Conservation (phyloP, 73 alveolate genomes). For the Tetrahymena thermophila region DNA sequence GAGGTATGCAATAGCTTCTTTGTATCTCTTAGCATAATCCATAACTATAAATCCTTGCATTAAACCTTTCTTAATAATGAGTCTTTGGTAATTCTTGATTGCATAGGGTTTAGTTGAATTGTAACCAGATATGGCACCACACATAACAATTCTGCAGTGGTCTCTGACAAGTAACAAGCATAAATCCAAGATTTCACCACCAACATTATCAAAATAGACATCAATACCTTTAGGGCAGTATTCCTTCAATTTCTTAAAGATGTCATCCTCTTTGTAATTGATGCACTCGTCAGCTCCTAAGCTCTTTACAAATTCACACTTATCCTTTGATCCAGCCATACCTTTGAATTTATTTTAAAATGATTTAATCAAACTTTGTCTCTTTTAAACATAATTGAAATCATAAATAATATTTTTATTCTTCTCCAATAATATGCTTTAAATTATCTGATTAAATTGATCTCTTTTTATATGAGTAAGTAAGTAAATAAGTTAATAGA, state of each 20-base stretch:
- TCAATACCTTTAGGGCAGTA: constrained; percentile 58
- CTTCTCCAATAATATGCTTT: too few relatives aligned
- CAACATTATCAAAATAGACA: constrained; percentile 69
- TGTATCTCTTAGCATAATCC: constrained; percentile 47
- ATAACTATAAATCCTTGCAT: constrained; percentile 56
- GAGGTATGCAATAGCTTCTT: constrained; percentile 30
- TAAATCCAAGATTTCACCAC: constrained; percentile 65
- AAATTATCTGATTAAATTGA: too few relatives aligned
- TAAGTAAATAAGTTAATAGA: too few relatives aligned
- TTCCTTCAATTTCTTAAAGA: constrained; percentile 33
- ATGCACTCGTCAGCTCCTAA: constrained; percentile 58
- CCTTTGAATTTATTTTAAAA: constrained; percentile 33
- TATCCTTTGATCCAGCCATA: constrained; percentile 54
- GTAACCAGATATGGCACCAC: constrained; percentile 55
- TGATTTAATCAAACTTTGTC: background rate
- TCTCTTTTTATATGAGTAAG: too few relatives aligned
- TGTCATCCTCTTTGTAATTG: constrained; percentile 52
- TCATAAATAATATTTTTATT: background rate
- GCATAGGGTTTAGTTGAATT: constrained; percentile 25
- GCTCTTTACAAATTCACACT: constrained; percentile 33
- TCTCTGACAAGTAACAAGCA: constrained; percentile 44
- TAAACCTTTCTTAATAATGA: constrained; percentile 52
- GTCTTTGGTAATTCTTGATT: constrained; percentile 51
- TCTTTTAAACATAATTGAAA: background rate
- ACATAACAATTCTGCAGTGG: constrained; percentile 32